Evolutionary conservation across 2,329 filamentous ascomycete species (phyloP), one percentile per base, ranked within the genome.

Genomic region (Colletotrichum falcatum): DNA sequence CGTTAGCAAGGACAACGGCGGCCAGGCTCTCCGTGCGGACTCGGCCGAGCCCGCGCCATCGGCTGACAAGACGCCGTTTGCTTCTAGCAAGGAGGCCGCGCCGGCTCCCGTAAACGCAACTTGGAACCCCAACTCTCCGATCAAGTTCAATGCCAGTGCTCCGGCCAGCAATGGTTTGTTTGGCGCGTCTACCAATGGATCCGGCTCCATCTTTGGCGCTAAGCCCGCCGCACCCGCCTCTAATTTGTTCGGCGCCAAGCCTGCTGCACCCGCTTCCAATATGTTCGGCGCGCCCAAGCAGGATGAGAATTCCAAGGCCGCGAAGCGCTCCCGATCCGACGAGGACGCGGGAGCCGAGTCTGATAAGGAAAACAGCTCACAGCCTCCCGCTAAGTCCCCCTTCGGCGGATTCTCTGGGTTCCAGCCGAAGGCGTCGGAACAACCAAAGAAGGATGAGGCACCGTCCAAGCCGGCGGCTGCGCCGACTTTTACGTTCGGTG

Each of bases 61-160:
- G 46, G 72, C 77, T 11, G 81, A 82, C 49, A 81, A 82, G 74
- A 82, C 83, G 20, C 26, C 56, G 18, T 61, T 60, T 44, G 82
- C 80, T 76, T 39, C 23, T 83, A 83, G 7, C 83, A 85, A 76
- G 76, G 76, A 66, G 33, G 8, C 60, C 5, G 63, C 74, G 53
- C 64, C 75, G 44, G 73, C 74, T 28, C 75, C 80, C 1, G 73
- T 76, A 26, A 82, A 86, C 73, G 82, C 86, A 56, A 86, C 84
- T 0, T 87, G 85, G 85, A 85, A 81, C 49, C 80, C 83, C 11
- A 80, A 82, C 65, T 83, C 79, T 1, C 87, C 87, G 2, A 87
- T 90, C 77, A 89, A 88, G 75, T 89, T 89, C 75, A 83, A 82
- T 16, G 78, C 82, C 53, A 71, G 77, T 60, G 75, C 77, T 23